Evolutionary conservation across 2,329 filamentous ascomycete genomes (phyloP).

Genomic region (Nemania bipapillata): DNA sequence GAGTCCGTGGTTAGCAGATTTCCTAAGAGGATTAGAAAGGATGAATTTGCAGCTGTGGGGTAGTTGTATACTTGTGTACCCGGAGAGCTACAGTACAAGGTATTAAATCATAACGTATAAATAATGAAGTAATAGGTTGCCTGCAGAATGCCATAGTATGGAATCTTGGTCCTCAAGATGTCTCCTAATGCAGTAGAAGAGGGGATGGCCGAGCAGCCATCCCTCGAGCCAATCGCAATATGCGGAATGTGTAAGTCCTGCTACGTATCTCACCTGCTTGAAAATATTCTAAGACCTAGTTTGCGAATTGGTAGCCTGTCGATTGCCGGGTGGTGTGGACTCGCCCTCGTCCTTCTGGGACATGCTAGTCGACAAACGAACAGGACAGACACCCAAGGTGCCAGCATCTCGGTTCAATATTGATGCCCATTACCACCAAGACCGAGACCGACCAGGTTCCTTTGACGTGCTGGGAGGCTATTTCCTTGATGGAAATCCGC

Average conservation of each 20-base stretch:
- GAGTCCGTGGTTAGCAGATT: neutral
- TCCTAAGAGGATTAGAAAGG: neutral
- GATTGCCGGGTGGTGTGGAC: slow-evolving; percentile 39
- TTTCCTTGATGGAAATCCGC: slow-evolving; percentile 41
- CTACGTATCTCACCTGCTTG: neutral
- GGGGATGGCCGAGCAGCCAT: slow-evolving; percentile 25
- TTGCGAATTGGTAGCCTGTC: slow-evolving; percentile 33
- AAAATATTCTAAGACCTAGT: slow-evolving; percentile 3
- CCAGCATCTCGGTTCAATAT: slow-evolving; percentile 45
- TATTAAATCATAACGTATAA: slow-evolving; percentile 15
- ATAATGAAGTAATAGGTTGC: neutral
- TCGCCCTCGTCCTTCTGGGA: slow-evolving; percentile 42
- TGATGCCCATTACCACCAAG: slow-evolving; percentile 43
- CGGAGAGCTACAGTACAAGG: too few species aligned
- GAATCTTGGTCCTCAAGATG: slow-evolving; percentile 13
- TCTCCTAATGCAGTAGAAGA: slow-evolving; percentile 28
- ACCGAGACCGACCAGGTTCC: slow-evolving; percentile 43
- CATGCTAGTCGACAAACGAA: slow-evolving; percentile 40
- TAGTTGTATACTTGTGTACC: slow-evolving; percentile 2
- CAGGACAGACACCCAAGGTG: slow-evolving; percentile 41
- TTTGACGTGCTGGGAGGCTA: slow-evolving; percentile 42
- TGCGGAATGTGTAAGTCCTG: slow-evolving; percentile 45
- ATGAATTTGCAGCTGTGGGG: slow-evolving; percentile 6
- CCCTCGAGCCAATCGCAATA: slow-evolving; percentile 44
- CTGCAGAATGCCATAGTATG: neutral